Evolutionary conservation across 2,329 filamentous ascomycete species (phyloP), one percentile per base, ranked within the genome.

Genomic region (Phaeosphaeria sp.): DNA sequence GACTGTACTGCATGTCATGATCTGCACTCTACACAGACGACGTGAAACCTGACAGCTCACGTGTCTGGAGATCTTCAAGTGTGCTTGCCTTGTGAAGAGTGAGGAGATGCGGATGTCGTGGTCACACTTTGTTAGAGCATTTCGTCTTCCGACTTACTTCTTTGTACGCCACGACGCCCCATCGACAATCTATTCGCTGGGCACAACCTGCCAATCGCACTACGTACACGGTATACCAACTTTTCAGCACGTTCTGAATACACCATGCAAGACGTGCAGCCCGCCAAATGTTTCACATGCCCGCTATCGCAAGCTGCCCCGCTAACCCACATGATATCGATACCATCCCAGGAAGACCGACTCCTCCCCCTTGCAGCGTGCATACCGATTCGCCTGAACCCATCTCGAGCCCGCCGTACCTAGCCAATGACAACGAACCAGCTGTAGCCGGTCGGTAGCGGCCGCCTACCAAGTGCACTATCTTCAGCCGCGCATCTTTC

Each of bases 361-460:
- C 44, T 49, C 54, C 55, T 56, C 55, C 60, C 62, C 65, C 67
- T 71, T 70, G 66, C 68, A 70, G 62, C 64, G n/a, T 62, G 63
- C 63, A 65, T 60, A 46, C 56, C 55, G 55, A 61, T 57, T 52
- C 57, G 42, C 54, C 53, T 54, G 43, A 49, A 21, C 4, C 17
- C 18, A 10, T 22, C 7, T 42, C 18, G 13, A 46, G 23, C 20
- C 49, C 47, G 43, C 50, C 55, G 36, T 15, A 27, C 4, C 25
- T 27, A 27, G 25, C 25, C 25, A 27, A 27, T 27, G 4, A 27
- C 25, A 27, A 27, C 25, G 25, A 27, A 27, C 25, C 39, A n/a
- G 39, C n/a, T 44, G 54, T 63, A 53, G 59, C 53, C 68, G 67
- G 67, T 66, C 70, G 70, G 68, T 47, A 58, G 67, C 70, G 68